These are phyloP conservation scores for Colletotrichum cuscutae DNA, from an alignment of 2,329 filamentous ascomycete species.

Conservation along the genomic window DNA sequence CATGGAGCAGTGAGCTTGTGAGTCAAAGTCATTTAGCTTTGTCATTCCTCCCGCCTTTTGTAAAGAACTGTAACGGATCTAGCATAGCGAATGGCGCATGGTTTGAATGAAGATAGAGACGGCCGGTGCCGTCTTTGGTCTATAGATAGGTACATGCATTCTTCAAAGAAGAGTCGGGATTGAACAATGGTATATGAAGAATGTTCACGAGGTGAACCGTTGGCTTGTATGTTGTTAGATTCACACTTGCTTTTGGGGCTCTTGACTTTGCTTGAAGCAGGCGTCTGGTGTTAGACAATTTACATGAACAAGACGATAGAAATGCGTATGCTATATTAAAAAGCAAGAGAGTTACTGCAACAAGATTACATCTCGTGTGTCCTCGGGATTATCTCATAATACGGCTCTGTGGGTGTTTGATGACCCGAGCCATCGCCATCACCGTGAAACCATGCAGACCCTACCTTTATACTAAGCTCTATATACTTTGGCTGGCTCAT, in stretches of 20 bases:
- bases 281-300: background rate
- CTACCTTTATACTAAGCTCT: too few species aligned
- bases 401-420: too few species aligned
- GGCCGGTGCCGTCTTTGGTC: background rate
- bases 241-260: background rate
- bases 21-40: background rate
- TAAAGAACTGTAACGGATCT: background rate
- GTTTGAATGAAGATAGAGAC: too few species aligned
- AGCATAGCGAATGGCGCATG: background rate
- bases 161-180: background rate
- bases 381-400: too few species aligned
- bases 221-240: background rate
- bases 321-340: too few species aligned
- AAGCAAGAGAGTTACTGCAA: too few species aligned
- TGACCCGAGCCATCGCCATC: too few species aligned
- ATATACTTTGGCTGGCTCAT: too few species aligned
- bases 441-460: too few species aligned
- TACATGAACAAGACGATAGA: background rate
- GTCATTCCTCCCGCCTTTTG: background rate
- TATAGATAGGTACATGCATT: background rate
- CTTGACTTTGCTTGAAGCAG: background rate
- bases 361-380: too few species aligned
- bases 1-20: background rate
- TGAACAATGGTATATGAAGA: background rate
- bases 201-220: background rate